Evolutionary conservation across 352 stramenopile species (phyloP).

Genomic region (Globisporangium abappressorium): DNA sequence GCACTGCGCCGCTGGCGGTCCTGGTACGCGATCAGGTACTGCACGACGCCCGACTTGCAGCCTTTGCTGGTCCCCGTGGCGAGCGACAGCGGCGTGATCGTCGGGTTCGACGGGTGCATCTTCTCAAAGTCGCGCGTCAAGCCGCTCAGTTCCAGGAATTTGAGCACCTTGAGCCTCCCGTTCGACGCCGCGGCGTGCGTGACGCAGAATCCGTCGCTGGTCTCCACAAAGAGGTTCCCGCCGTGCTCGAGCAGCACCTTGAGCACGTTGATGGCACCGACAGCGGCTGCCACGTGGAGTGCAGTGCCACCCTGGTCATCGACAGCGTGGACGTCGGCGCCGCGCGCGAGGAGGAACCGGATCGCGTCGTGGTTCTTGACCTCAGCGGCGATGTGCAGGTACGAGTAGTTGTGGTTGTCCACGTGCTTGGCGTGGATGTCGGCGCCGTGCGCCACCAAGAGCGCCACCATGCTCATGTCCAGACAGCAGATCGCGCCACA

Average conservation of each 20-base stretch:
- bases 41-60: too few relatives aligned
- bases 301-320: too few relatives aligned
- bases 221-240: too few relatives aligned
- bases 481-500: too few relatives aligned
- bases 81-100: background rate
- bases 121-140: constrained; percentile 1
- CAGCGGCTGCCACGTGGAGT: too few relatives aligned
- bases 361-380: background rate
- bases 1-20: too few relatives aligned
- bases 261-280: too few relatives aligned
- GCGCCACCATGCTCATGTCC: too few relatives aligned
- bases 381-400: background rate
- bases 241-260: too few relatives aligned
- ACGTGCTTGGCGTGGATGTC: background rate
- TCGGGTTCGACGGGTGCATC: background rate
- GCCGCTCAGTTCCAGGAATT: background rate
- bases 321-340: too few relatives aligned
- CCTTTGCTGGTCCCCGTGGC: background rate
- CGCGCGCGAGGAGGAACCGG: background rate
- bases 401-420: background rate
- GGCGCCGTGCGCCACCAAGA: background rate
- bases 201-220: background rate
- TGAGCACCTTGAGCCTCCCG: background rate
- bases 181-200: background rate
- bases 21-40: too few relatives aligned